Conservation (phyloP, 2,329 filamentous ascomycete species). For the Aspergillus niger region DNA sequence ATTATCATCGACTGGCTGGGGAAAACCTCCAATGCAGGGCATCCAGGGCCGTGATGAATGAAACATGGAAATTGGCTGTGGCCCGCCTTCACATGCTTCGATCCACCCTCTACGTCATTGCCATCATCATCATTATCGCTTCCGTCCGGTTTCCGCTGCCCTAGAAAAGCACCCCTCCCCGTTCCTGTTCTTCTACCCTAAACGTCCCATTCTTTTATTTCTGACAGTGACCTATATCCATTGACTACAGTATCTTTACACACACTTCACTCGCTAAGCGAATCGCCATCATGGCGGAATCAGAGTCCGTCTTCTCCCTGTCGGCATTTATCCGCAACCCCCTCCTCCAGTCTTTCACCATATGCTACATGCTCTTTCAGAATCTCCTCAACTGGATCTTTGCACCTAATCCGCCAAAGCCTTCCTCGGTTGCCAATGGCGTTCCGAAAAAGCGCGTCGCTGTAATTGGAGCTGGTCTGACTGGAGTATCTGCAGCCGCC, state of each 20-base stretch:
- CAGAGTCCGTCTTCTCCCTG: constrained; percentile 19
- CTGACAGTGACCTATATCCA: not conserved
- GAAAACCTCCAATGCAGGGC: too few species aligned
- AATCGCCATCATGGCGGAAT: constrained; percentile 1
- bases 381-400: constrained; percentile 52
- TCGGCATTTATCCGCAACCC: constrained; percentile 30
- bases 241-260: not conserved
- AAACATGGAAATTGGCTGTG: not conserved
- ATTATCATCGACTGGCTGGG: too few species aligned
- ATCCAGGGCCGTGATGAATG: not conserved
- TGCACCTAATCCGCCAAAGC: constrained; percentile 68
- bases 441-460: constrained; percentile 62
- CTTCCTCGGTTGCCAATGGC: constrained; percentile 53
- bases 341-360: constrained; percentile 33
- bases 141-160: not conserved
- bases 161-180: constrained; percentile 3
- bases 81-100: constrained; percentile 8
- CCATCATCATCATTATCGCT: constrained; percentile 7
- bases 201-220: not conserved
- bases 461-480: constrained; percentile 71
- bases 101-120: constrained; percentile 21
- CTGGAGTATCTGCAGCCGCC: constrained; percentile 73
- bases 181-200: not conserved
- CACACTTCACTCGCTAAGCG: not conserved
- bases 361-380: constrained; percentile 36